Conservation (phyloP, 2,329 filamentous ascomycete genomes). For the Phialophora expanda region DNA sequence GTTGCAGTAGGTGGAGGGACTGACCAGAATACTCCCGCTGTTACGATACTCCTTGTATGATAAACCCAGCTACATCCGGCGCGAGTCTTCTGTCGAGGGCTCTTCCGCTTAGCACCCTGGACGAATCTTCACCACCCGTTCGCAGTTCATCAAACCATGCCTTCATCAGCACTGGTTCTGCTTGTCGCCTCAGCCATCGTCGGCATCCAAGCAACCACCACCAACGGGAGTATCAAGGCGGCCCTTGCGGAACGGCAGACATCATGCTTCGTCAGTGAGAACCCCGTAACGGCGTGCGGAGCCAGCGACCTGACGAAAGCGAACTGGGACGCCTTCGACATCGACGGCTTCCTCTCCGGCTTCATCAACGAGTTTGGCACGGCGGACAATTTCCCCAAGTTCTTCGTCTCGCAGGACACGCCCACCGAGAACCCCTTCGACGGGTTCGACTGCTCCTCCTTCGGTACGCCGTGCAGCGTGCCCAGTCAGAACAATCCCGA, state of each 20-base stretch:
- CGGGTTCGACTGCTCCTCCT: slow-evolving; percentile 20
- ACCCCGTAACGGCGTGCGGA: slow-evolving; percentile 14
- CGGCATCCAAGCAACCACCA: background rate
- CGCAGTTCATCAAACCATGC: background rate
- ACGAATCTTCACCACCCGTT: background rate
- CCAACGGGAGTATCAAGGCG: background rate
- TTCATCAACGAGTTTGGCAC: slow-evolving; percentile 23
- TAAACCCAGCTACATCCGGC: background rate
- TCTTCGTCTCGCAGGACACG: slow-evolving; percentile 22
- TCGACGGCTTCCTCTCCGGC: slow-evolving; percentile 18
- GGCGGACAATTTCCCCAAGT: slow-evolving; percentile 21
- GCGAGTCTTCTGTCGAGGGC: no score
- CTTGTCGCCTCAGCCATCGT: background rate
- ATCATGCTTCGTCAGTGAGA: slow-evolving; percentile 5
- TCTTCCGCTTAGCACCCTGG: no score
- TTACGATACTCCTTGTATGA: background rate
- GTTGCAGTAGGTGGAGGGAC: background rate
- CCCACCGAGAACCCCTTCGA: slow-evolving; percentile 17
- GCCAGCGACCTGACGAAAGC: slow-evolving; percentile 12
- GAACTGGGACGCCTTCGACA: slow-evolving; percentile 22
- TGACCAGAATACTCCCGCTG: background rate
- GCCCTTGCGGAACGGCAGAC: slow-evolving; percentile 1
- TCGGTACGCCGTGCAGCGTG: slow-evolving; percentile 13
- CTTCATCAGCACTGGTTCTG: background rate
- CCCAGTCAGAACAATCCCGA: slow-evolving; percentile 12